phyloP scores from a whole-genome alignment of 495 filamentous ascomycete species.

The Penicillium canariense region DNA sequence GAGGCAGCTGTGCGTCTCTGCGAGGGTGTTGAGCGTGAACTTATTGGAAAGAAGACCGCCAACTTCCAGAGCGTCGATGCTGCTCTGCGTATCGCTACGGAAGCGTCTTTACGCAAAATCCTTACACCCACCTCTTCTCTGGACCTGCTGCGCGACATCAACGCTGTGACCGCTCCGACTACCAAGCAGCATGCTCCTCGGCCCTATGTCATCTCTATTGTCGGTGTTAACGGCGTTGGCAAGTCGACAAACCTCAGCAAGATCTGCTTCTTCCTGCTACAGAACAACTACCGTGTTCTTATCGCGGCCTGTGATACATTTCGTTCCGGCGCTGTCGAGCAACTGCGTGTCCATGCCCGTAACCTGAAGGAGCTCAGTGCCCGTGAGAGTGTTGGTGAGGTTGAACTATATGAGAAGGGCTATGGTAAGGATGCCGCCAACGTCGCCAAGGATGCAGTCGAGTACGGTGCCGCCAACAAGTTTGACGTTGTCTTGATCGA shows the following conservation, averaged over 20 bases:
- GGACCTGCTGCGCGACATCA: slow-evolving; percentile 90
- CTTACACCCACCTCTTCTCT: slow-evolving; percentile 92
- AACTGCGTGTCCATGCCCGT: slow-evolving; percentile 88
- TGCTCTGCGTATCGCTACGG: slow-evolving; percentile 79
- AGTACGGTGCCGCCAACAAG: slow-evolving; percentile 66
- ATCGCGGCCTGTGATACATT: slow-evolving; percentile 97
- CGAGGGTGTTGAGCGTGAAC: slow-evolving; percentile 83
- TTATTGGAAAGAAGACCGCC: slow-evolving; percentile 87
- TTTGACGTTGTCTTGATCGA: slow-evolving; percentile 97
- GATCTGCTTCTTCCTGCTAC: slow-evolving; percentile 93
- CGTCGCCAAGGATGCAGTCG: slow-evolving; percentile 89
- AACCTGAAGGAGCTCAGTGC: slow-evolving; percentile 83
- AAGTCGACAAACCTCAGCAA: slow-evolving; percentile 97
- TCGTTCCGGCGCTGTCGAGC: slow-evolving; percentile 94
- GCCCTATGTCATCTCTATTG: slow-evolving; percentile 95
- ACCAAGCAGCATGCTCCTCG: slow-evolving; percentile 53
- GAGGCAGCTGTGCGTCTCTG: slow-evolving; percentile 91
- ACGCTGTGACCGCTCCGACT: slow-evolving; percentile 66
- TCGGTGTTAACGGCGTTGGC: slow-evolving; percentile 96
- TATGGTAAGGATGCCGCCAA: slow-evolving; percentile 97
- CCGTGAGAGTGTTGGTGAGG: slow-evolving; percentile 71
- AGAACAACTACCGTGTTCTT: slow-evolving; percentile 94
- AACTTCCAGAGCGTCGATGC: slow-evolving; percentile 90
- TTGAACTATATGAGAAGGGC: slow-evolving; percentile 93
- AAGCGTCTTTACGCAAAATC: slow-evolving; percentile 87